Conservation (phyloP, 2,329 filamentous ascomycete species). For the Aspergillus calidoustus region DNA sequence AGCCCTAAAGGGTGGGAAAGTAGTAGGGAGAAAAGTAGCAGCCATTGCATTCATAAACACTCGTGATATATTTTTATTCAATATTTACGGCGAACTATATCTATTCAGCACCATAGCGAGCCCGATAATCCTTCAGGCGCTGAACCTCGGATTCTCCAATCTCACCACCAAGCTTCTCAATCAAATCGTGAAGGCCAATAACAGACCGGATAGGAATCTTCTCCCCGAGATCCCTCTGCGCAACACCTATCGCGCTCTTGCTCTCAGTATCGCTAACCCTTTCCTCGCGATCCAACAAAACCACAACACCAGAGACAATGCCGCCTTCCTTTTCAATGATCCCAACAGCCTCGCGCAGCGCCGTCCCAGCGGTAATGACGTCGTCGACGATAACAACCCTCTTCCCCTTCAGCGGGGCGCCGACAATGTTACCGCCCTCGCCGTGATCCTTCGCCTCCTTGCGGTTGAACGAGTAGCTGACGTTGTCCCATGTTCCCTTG, state of each 20-base stretch:
- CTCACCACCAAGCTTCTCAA: constrained; percentile 64
- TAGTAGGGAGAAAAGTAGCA: background rate
- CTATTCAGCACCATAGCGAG: constrained; percentile 38
- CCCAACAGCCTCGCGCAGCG: constrained; percentile 87
- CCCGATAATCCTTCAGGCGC: constrained; percentile 71
- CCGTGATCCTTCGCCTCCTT: constrained; percentile 97
- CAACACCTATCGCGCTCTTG: constrained; percentile 61
- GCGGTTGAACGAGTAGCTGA: constrained; percentile 89
- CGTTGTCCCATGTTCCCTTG: constrained; percentile 65
- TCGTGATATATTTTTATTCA: background rate
- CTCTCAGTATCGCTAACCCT: constrained; percentile 21
- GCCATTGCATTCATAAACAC: constrained; percentile 1
- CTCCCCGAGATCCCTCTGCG: constrained; percentile 74
- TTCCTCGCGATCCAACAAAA: constrained; percentile 66
- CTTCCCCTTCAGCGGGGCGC: constrained; percentile 82
- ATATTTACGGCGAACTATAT: background rate
- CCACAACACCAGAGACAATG: constrained; percentile 80
- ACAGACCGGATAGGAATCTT: constrained; percentile 75
- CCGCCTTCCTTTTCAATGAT: constrained; percentile 89
- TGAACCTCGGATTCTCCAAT: constrained; percentile 64
- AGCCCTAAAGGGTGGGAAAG: background rate
- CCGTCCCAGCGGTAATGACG: constrained; percentile 93
- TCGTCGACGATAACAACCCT: constrained; percentile 91
- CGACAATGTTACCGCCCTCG: constrained; percentile 91
- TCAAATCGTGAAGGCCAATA: constrained; percentile 79